Conservation (phyloP, 441 rosid species). For the Populus trichocarpa region DNA sequence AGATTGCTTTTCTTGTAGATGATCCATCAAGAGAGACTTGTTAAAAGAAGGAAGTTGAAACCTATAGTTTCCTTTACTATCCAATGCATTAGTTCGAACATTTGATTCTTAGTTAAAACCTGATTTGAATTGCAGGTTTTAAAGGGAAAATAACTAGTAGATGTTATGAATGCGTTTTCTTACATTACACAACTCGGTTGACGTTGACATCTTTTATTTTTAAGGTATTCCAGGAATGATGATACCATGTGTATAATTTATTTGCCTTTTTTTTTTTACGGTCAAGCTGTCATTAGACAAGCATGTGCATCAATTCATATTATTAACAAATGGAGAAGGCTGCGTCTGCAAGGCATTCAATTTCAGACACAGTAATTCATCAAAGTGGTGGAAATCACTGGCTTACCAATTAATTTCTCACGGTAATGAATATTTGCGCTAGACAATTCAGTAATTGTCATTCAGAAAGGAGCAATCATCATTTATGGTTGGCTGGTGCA, state of each 20-base stretch:
- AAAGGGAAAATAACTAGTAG: background rate
- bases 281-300: too few species aligned
- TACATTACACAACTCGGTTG: background rate
- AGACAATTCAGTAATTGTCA: background rate
- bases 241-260: too few species aligned
- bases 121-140: background rate
- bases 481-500: background rate
- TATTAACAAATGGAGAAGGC: too few species aligned
- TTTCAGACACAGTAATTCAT: background rate
- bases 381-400: conserved; percentile 54
- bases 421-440: conserved; percentile 16
- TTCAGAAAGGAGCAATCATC: background rate
- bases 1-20: conserved; percentile 42
- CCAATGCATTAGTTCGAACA: background rate
- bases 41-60: background rate
- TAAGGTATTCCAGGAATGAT: too few species aligned
- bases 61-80: background rate
- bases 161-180: background rate
- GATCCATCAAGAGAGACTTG: background rate
- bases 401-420: conserved; percentile 38
- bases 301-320: too few species aligned
- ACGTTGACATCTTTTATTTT: background rate
- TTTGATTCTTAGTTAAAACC: background rate
- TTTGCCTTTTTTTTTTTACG: too few species aligned
- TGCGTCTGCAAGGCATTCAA: too few species aligned